Conservation (phyloP, 2,329 filamentous ascomycete genomes). For the Calonectria multiphialidica region DNA sequence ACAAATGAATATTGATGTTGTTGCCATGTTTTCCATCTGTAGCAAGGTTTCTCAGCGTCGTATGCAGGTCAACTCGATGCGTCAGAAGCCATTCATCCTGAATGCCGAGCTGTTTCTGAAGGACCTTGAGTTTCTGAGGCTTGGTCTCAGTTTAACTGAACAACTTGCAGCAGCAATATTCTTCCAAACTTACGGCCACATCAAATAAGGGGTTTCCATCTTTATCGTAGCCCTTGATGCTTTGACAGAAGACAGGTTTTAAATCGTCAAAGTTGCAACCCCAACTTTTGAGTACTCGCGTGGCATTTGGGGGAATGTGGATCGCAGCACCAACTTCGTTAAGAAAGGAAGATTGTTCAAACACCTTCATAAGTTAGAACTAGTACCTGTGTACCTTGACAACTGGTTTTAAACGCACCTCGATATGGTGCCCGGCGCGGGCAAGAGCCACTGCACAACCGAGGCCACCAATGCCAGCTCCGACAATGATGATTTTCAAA, state of each 20-base stretch:
- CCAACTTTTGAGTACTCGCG: not conserved
- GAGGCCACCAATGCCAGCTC: not conserved
- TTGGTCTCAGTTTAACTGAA: not conserved
- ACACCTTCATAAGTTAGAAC: not conserved
- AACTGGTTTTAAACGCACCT: not conserved
- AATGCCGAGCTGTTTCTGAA: not conserved
- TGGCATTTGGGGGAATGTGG: conserved; percentile 9
- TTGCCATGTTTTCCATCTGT: not conserved
- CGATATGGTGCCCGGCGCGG: not conserved
- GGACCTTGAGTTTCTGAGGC: not conserved
- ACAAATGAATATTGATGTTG: not conserved
- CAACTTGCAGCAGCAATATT: too few relatives aligned
- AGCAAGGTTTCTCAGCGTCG: not conserved
- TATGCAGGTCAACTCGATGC: conserved; percentile 3
- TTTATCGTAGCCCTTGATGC: conserved; percentile 1
- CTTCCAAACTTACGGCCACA: not conserved
- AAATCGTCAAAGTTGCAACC: not conserved
- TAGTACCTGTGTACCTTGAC: not conserved
- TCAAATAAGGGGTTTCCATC: not conserved
- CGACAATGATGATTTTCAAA: conserved; percentile 11
- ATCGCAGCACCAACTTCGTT: conserved; percentile 5
- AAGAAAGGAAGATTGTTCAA: conserved; percentile 4
- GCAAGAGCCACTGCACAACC: not conserved
- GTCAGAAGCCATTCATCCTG: not conserved
- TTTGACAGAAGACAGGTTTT: not conserved